These are phyloP conservation scores for Umbelopsis vinacea DNA, from an alignment of 192 early-diverging fungal species.

Conservation along the genomic window DNA sequence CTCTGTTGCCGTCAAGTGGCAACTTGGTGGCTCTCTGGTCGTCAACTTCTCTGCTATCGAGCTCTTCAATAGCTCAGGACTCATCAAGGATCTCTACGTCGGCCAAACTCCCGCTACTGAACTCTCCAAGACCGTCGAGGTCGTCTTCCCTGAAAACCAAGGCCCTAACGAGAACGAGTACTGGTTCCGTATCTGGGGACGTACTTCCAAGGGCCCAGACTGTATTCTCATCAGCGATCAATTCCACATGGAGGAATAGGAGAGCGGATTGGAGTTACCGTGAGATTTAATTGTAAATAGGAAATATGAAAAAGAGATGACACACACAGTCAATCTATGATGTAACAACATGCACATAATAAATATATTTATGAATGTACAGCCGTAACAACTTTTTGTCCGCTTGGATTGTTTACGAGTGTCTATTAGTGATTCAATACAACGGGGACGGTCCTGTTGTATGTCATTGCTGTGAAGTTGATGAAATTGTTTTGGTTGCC, in stretches of 20 bases:
- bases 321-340: too few species aligned
- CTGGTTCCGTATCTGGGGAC: slow-evolving; percentile 23
- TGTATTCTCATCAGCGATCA: slow-evolving; percentile 16
- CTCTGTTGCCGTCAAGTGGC: background rate
- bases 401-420: too few species aligned
- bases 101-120: slow-evolving; percentile 16
- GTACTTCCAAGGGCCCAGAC: slow-evolving; percentile 4
- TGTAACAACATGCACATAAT: too few species aligned
- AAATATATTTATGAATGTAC: too few species aligned
- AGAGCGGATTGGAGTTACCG: too few species aligned
- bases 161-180: background rate
- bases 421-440: too few species aligned
- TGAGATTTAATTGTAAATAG: background rate
- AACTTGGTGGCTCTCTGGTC: background rate
- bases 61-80: background rate
- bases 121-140: background rate
- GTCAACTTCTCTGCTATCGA: background rate
- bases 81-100: slow-evolving; percentile 9
- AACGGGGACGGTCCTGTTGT: too few species aligned
- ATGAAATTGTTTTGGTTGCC: too few species aligned
- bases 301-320: background rate
- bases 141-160: background rate
- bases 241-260: background rate
- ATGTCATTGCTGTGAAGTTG: too few species aligned
- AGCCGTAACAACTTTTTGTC: too few species aligned